phyloP scores from a whole-genome alignment of 805 yeast genomes.

The Saccharomycopsis capsularis region DNA sequence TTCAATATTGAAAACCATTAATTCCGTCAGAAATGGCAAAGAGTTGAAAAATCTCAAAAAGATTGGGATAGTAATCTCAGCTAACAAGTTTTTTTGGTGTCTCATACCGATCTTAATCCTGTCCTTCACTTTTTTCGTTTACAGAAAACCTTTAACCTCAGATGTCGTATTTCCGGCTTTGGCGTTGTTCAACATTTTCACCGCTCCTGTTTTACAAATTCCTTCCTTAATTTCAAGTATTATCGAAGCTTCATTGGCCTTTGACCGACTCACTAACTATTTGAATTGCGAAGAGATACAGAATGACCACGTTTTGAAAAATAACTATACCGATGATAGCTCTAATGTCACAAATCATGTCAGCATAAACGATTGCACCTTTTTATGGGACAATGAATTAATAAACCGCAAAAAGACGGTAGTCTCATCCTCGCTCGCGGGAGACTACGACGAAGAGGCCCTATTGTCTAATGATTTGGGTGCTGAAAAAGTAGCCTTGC shows the following conservation, averaged over 20 bases:
- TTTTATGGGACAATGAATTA: background rate
- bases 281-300: constrained; percentile 37
- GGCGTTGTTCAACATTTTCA: constrained; percentile 49
- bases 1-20: constrained; percentile 48
- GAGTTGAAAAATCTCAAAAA: constrained; percentile 47
- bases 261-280: constrained; percentile 45
- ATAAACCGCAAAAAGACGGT: background rate
- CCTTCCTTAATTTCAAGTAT: constrained; percentile 50
- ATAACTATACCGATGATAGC: background rate
- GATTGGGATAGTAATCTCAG: constrained; percentile 42
- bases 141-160: constrained; percentile 40
- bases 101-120: constrained; percentile 59
- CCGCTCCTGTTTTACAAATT: constrained; percentile 51
- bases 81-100: constrained; percentile 50
- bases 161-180: constrained; percentile 66
- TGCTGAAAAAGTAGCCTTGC: constrained; percentile 35
- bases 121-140: constrained; percentile 40
- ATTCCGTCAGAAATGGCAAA: constrained; percentile 47
- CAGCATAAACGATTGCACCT: background rate
- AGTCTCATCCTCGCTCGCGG: background rate
- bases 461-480: constrained; percentile 4
- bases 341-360: background rate
- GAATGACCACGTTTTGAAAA: constrained; percentile 7
- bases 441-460: constrained; percentile 34
- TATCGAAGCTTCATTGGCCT: constrained; percentile 53